phyloP scores from a whole-genome alignment of 2,329 filamentous ascomycete genomes.

The Arthroderma sp. region DNA sequence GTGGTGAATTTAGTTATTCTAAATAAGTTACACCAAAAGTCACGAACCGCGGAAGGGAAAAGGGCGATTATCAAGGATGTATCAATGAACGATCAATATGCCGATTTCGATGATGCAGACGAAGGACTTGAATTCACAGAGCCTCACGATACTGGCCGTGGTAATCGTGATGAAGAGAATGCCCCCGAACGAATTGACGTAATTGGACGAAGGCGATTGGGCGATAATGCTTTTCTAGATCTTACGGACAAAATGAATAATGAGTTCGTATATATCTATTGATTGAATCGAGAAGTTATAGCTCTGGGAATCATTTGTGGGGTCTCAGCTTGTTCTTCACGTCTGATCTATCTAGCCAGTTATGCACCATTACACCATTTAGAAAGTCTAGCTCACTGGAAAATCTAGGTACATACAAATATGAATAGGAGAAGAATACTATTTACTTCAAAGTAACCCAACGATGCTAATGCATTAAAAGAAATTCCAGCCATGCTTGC shows the following conservation, averaged over 20 bases:
- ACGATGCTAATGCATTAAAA: not conserved
- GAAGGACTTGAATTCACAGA: slow-evolving; percentile 10
- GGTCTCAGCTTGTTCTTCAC: not conserved
- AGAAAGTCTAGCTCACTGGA: not conserved
- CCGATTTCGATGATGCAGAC: slow-evolving; percentile 22
- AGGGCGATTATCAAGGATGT: slow-evolving; percentile 46
- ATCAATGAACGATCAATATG: slow-evolving; percentile 41
- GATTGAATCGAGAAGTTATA: not conserved
- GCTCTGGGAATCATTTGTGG: not conserved
- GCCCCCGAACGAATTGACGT: slow-evolving; percentile 20
- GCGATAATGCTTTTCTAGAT: slow-evolving; percentile 40
- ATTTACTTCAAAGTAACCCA: not conserved
- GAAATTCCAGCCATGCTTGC: not conserved
- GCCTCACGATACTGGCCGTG: slow-evolving; percentile 3
- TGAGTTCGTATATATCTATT: slow-evolving; percentile 55
- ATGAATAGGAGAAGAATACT: not conserved
- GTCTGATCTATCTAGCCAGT: not conserved
- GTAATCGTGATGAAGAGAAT: slow-evolving; percentile 10
- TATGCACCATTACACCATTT: not conserved
- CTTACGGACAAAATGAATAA: slow-evolving; percentile 55
- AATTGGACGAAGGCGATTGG: slow-evolving; percentile 28
- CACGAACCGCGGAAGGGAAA: slow-evolving; percentile 49
- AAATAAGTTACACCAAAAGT: slow-evolving; percentile 44
- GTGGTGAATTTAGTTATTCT: slow-evolving; percentile 42
- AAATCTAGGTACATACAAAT: not conserved